These are phyloP conservation scores for Calonectria crousiana DNA, from an alignment of 2,329 filamentous ascomycete genomes.

Conservation along the genomic window DNA sequence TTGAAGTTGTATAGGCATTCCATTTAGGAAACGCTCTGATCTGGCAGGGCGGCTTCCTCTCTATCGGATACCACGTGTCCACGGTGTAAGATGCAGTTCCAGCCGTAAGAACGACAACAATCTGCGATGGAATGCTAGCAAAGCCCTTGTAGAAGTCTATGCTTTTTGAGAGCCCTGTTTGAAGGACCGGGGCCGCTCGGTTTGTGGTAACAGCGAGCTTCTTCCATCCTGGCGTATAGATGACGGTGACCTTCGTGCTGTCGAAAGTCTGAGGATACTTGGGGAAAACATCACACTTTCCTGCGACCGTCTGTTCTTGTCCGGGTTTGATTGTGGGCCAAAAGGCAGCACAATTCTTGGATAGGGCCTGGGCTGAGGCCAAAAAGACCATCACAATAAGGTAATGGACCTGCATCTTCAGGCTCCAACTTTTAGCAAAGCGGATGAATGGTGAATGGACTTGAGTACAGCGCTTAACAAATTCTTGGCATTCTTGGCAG, in stretches of 20 bases:
- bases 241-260: slow-evolving; percentile 18
- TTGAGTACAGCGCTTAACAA: background rate
- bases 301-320: slow-evolving; percentile 4
- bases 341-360: slow-evolving; percentile 13
- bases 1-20: slow-evolving; percentile 1
- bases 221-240: slow-evolving; percentile 27
- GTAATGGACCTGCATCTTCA: slow-evolving; percentile 15
- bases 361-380: slow-evolving; percentile 9
- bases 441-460: background rate
- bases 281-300: slow-evolving; percentile 18
- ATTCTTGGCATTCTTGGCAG: background rate
- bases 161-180: slow-evolving; percentile 12
- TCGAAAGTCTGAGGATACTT: slow-evolving; percentile 24
- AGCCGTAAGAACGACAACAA: slow-evolving; percentile 26
- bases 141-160: slow-evolving; percentile 23
- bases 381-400: background rate
- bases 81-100: background rate
- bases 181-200: slow-evolving; percentile 20
- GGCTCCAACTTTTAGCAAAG: background rate
- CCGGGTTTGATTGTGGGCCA: slow-evolving; percentile 6
- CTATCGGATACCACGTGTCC: slow-evolving; percentile 23
- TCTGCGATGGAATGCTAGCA: slow-evolving; percentile 5
- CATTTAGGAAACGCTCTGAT: slow-evolving; percentile 18
- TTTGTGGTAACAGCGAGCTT: background rate
- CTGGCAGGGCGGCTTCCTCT: slow-evolving; percentile 16